These are phyloP conservation scores for Colletotrichum ledebouriae DNA, from an alignment of 2,329 filamentous ascomycete genomes.

Conservation along the genomic window DNA sequence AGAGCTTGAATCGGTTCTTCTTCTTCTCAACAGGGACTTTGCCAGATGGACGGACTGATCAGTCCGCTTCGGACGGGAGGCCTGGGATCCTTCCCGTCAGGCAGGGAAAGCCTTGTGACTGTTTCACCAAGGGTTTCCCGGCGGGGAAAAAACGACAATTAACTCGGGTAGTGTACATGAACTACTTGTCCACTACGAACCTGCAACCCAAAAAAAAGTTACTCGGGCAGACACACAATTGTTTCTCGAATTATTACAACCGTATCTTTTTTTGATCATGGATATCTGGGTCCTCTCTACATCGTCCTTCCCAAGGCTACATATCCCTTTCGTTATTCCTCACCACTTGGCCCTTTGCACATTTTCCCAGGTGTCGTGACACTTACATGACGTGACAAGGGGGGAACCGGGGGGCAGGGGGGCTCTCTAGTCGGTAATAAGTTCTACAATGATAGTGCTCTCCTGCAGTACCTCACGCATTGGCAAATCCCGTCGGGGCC, in stretches of 20 bases:
- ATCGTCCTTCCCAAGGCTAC: slow-evolving; percentile 11
- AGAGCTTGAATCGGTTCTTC: no score
- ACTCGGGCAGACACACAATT: background rate
- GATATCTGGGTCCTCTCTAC: background rate
- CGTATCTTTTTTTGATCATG: background rate
- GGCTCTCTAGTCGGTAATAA: no score
- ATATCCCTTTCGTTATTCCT: background rate
- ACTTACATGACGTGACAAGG: background rate
- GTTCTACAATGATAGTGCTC: no score
- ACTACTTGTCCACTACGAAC: background rate
- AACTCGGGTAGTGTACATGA: background rate
- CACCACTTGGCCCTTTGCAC: background rate
- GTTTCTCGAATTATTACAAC: background rate
- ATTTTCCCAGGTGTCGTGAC: background rate
- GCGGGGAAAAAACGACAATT: background rate
- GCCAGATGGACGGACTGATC: background rate
- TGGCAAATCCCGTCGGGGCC: no score
- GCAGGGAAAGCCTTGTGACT: slow-evolving; percentile 1
- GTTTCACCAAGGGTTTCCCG: background rate
- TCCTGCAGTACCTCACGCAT: no score
- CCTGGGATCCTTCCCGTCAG: background rate
- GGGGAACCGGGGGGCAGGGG: no score
- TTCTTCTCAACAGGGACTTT: background rate
- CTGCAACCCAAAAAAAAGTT: background rate
- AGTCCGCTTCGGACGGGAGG: slow-evolving; percentile 8